Percentiles rank a stretch among this genome's conserved stretches.
Evolutionary conservation across 2,329 filamentous ascomycete species (phyloP).

Genomic region (Arthroderma sp.): DNA sequence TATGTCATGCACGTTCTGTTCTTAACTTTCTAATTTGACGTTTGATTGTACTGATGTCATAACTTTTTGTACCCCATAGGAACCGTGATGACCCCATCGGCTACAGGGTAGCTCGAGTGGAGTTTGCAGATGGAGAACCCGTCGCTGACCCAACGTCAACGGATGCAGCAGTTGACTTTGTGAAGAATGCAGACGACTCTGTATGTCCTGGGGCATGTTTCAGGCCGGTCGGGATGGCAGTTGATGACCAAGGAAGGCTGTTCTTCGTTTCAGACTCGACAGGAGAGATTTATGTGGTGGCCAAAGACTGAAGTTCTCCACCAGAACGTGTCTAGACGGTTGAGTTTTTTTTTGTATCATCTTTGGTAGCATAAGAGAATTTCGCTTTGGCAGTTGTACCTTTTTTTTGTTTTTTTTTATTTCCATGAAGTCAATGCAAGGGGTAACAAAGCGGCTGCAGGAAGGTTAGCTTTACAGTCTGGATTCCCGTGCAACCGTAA

Average conservation of each 20-base stretch:
- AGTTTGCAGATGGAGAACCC: slow-evolving; percentile 32
- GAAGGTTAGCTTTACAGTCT: too few relatives aligned
- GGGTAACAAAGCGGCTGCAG: too few relatives aligned
- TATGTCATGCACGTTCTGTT: neutral
- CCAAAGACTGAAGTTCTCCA: neutral
- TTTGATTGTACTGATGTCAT: neutral
- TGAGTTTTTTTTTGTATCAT: neutral
- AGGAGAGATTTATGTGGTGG: slow-evolving; percentile 7
- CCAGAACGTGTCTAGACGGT: too few relatives aligned
- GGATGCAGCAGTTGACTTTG: slow-evolving; percentile 22
- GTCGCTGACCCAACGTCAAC: slow-evolving; percentile 23
- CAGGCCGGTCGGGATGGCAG: slow-evolving; percentile 21
- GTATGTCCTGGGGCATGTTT: slow-evolving; percentile 20
- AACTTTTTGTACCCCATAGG: neutral
- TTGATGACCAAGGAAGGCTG: slow-evolving; percentile 20
- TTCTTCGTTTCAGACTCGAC: slow-evolving; percentile 10
- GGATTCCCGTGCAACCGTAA: too few relatives aligned
- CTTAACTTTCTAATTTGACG: neutral
- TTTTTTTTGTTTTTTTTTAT: neutral
- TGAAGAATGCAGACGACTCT: slow-evolving; percentile 18
- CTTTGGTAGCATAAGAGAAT: neutral
- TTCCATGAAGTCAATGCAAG: too few relatives aligned
- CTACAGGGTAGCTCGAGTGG: slow-evolving; percentile 38
- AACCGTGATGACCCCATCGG: slow-evolving; percentile 36
- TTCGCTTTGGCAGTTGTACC: neutral